Conservation (phyloP, 805 yeast species). For the Kuraishia piskuri region DNA sequence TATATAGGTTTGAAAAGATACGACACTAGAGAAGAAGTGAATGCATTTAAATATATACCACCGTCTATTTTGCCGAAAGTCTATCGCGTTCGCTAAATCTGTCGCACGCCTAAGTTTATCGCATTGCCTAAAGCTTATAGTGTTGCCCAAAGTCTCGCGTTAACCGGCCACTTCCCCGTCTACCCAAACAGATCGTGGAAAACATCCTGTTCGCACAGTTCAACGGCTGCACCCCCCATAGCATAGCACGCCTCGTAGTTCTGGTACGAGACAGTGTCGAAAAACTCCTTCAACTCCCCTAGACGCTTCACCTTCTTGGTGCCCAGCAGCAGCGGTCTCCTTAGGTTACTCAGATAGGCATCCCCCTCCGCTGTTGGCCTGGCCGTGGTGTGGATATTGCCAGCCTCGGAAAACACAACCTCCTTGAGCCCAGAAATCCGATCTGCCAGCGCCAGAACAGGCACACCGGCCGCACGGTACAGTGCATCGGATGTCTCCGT, state of each 20-base stretch:
- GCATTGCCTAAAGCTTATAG: no score
- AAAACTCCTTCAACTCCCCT: conserved; percentile 49
- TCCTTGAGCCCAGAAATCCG: conserved; percentile 20
- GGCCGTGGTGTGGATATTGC: conserved; percentile 13
- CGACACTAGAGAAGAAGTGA: neutral
- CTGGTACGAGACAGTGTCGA: conserved; percentile 53
- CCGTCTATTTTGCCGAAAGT: no score
- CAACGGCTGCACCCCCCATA: conserved; percentile 31
- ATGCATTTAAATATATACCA: neutral
- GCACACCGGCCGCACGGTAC: conserved; percentile 14
- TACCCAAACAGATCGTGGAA: conserved; percentile 42
- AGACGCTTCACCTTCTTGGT: conserved; percentile 29
- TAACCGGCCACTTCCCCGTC: neutral
- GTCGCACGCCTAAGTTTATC: no score
- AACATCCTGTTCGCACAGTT: conserved; percentile 46
- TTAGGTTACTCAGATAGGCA: conserved; percentile 4
- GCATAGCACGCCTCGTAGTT: conserved; percentile 62
- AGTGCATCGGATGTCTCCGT: conserved; percentile 39
- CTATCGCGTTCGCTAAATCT: no score
- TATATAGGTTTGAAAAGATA: conserved; percentile 47
- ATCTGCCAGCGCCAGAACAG: conserved; percentile 29
- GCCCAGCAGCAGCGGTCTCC: conserved; percentile 39
- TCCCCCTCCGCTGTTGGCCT: neutral
- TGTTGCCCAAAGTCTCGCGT: no score
- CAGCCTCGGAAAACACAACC: conserved; percentile 5